Evolutionary conservation across 139 green algal genomes (phyloP), one percentile per base, ranked within the genome.

Genomic region (Diplosphaera chodatii): DNA sequence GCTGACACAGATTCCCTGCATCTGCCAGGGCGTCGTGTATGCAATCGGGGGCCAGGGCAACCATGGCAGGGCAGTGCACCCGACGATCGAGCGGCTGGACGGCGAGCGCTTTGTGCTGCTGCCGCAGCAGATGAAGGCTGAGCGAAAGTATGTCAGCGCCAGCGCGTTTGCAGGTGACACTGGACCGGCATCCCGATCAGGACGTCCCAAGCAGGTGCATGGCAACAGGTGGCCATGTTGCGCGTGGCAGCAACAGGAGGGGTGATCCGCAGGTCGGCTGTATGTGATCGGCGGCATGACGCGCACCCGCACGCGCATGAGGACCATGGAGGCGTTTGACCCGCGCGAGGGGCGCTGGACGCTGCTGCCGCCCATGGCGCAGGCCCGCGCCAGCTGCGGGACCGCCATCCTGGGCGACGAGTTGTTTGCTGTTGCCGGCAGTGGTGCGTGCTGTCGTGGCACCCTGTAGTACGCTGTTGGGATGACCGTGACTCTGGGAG

Each of bases 251-350:
- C 55, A 8, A 30, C 55, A 15, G 25, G 23, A 63, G 10, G 15
- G 10, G 10, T 63, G 55, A 4, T 30, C 55, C 23, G 74, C 74
- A 67, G 86, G 88, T 0, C 80, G 86, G 18, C 63, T 93, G 32
- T 83, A 84, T 30, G 84, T 83, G 18, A 72, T 84, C n/a, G 88
- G 88, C 25, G 88, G 88, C 18, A 79, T 92, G 64, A 83, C 77
- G 13, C 76, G 70, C 8, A 64, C 41, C 16, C 74, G 83, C 6
- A 32, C 33, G 1, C 64, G 81, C 40, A 77, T 89, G 32, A 40
- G 40, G 25, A 77, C 55, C 0, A 77, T 88, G 27, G 87, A 90
- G 78, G 88, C 85, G 1, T 70, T 83, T 13, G 88, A 93, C 76
- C 87, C 84, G 0, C 66, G 88, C 1, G 87, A 91, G 73, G 81